Base-by-base conservation (phyloP, 163 green algal species). In the Prototheca wickerhamii region DNA sequence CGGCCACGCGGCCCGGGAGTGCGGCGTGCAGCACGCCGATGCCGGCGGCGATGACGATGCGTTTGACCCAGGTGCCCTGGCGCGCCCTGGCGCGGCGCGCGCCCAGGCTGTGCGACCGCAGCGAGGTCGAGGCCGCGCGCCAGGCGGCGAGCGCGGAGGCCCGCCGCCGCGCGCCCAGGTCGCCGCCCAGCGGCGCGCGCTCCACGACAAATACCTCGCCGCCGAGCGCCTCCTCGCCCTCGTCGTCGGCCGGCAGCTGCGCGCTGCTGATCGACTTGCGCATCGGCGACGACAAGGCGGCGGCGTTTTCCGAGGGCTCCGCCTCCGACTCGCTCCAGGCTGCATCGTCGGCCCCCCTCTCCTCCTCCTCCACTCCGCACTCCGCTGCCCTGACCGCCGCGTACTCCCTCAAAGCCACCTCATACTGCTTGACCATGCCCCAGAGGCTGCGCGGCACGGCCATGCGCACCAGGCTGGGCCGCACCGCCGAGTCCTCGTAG, bases 401-500 rank as follows among this genome's bases (percentile, higher is more conserved):
- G 42, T 60, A 60, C 7, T 51, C 56, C 30, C 8, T 34, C 64
- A 69, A 66, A 23, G 29, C 25, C 8, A 65, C 59, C 23, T 75
- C 65, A 50, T 78, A 77, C 25, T 66, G 64, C 31, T 77, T 67
- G 31, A 84, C 76, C 51, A 84, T 79, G 2, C 75, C 65, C 84
- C 84, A 91, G 53, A 92, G 74, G 26, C 74, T 84, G 60, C 87
- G 85, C 43, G 78, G 74, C 4, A 92, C 72, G 12, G 73, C 78
- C 71, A 90, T 72, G 67, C 91, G 91, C 40, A 74, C 57, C 5
- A 87, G 60, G 51, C 78, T 73, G 5, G 82, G 60, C 10, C 75
- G 58, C 32, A 87, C 79, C 26, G 51, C 21, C 5, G 66, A 63
- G 82, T 93, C 84, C 73, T 93, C 86, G 72, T 87, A 93, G 69